Evolutionary conservation across 176 grass and related monocot genomes (phyloP), one percentile per base, ranked within the genome.

Genomic region (Oryza officinalis): DNA sequence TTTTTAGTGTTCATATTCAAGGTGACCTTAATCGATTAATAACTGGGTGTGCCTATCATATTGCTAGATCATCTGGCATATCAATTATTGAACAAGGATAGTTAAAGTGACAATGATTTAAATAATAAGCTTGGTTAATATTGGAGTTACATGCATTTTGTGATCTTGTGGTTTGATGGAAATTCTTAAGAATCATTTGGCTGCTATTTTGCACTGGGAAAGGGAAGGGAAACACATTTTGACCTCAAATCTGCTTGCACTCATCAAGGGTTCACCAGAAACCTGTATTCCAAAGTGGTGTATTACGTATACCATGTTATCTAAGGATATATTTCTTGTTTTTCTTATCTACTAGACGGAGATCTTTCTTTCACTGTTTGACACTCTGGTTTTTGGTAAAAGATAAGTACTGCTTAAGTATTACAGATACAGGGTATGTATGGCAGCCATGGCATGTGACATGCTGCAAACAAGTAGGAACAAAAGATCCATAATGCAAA

Each of bases 51-150:
- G 44, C 17, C 27, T 54, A 66, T 28, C 22, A 27, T 52, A 63
- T 43, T 67, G 20, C 25, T 72, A 25, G 4, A 78, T 43, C 31
- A 76, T 37, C 28, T 82, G 27, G 38, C 38, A 40, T 41, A 41
- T 35, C 33, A 46, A 69, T 63, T 77, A 40, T 71, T 47, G 26
- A 72, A 23, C 23, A 12, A 9, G 22, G 65, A 50, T 8, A 0
- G 0, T 17, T 8, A 30, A 26, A 46, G 15, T 47, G 50, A 30
- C 5, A 20, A 30, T 43, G 0, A 67, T 75, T 12, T 12, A 10
- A 81, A 76, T 35, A 44, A 26, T 45, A 81, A 45, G 31, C 10
- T 87, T 47, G 8, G 65, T 0, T 61, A 70, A 54, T 72, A 13
- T 6, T 46, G 2, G 71, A 22, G n/a, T 11, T 13, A 30, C 28